These are phyloP conservation scores for Acarospora socialis DNA, from an alignment of 2,329 filamentous ascomycete genomes.

Conservation along the genomic window DNA sequence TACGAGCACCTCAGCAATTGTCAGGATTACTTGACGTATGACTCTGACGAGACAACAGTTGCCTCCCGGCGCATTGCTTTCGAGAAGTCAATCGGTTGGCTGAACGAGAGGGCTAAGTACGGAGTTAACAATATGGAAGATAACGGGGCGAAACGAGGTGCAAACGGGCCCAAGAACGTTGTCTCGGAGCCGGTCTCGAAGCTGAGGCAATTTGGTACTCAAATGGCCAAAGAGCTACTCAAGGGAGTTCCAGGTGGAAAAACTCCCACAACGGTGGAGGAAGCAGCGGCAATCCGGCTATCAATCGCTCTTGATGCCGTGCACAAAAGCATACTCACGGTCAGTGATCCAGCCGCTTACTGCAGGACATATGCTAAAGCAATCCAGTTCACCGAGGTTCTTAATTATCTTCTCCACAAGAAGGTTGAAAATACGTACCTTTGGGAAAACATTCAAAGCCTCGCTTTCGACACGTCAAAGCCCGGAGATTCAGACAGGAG, in stretches of 20 bases:
- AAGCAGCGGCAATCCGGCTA: slow-evolving; percentile 3
- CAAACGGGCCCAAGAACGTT: not conserved
- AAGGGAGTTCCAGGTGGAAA: too few species aligned
- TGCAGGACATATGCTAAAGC: not conserved
- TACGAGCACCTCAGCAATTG: slow-evolving; percentile 18
- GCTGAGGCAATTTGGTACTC: not conserved
- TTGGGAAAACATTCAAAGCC: slow-evolving; percentile 5
- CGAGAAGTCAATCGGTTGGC: slow-evolving; percentile 13
- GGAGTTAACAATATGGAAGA: slow-evolving; percentile 4
- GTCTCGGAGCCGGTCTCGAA: too few species aligned
- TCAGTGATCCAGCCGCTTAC: slow-evolving; percentile 1
- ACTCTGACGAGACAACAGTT: slow-evolving; percentile 16
- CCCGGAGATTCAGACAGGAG: slow-evolving; percentile 1
- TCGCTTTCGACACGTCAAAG: slow-evolving; percentile 1
- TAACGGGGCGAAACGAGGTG: not conserved
- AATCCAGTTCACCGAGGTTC: slow-evolving; percentile 5
- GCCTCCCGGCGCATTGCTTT: slow-evolving; percentile 15
- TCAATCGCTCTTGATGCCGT: slow-evolving; percentile 2
- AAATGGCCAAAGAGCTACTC: slow-evolving; percentile 3
- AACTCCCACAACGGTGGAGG: slow-evolving; percentile 1
- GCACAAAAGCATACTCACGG: slow-evolving; percentile 1
- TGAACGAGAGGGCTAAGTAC: slow-evolving; percentile 11
- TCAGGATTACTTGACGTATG: slow-evolving; percentile 16
- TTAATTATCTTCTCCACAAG: slow-evolving; percentile 3
- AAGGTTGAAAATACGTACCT: not conserved